These are phyloP conservation scores for Eimeria praecox DNA, from an alignment of 169 alveolate species.

Conservation along the genomic window DNA sequence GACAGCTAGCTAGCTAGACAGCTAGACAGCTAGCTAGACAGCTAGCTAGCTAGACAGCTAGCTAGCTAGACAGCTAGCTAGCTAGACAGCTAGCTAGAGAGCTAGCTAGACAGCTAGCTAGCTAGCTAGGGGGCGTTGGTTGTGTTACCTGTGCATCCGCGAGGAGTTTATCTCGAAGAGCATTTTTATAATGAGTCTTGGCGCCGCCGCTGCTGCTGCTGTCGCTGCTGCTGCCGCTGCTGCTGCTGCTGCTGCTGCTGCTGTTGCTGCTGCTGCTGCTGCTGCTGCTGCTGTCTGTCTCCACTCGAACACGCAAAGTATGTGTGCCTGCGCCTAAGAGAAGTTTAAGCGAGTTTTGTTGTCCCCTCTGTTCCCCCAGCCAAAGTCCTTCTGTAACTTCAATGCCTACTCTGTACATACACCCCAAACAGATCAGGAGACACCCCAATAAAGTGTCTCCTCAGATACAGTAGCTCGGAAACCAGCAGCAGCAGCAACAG, in stretches of 20 bases:
- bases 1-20: too few relatives aligned
- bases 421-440: neutral
- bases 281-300: neutral
- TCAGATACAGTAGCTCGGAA: neutral
- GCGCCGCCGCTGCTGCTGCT: slow-evolving; percentile 7
- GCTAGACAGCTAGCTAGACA: neutral
- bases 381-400: slow-evolving; percentile 86
- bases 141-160: neutral
- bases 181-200: neutral
- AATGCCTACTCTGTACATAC: slow-evolving; percentile 84
- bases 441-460: neutral
- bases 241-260: slow-evolving; percentile 30
- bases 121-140: neutral
- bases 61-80: neutral
- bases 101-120: neutral
- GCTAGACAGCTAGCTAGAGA: neutral
- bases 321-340: slow-evolving; percentile 83
- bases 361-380: slow-evolving; percentile 87
- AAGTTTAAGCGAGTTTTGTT: slow-evolving; percentile 80
- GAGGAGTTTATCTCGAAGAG: neutral
- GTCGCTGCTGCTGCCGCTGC: slow-evolving; percentile 5
- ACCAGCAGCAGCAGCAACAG: neutral
- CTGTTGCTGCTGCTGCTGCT: slow-evolving; percentile 32
- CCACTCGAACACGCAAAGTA: slow-evolving; percentile 37
- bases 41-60: neutral